These are phyloP conservation scores for Actinidia polygama DNA, from an alignment of 179 eudicot species.

Conservation along the genomic window DNA sequence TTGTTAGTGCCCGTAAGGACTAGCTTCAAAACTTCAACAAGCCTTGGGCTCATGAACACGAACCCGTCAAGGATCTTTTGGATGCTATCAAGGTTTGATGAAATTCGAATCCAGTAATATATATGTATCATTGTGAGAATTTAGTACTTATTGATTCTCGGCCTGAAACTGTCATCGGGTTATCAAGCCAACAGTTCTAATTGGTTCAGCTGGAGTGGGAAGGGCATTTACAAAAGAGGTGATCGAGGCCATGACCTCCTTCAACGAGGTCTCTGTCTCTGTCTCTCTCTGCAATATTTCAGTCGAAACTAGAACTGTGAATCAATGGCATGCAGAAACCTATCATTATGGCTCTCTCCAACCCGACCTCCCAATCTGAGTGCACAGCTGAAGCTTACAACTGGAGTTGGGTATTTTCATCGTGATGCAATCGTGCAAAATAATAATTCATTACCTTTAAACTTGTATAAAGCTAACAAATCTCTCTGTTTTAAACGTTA, in stretches of 20 bases:
- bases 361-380: constrained; percentile 72
- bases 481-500: not conserved
- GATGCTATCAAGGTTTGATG: constrained; percentile 58
- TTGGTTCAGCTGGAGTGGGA: constrained; percentile 73
- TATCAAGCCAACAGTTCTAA: constrained; percentile 59
- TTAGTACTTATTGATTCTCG: not conserved
- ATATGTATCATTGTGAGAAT: not conserved
- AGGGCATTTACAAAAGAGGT: constrained; percentile 69
- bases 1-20: constrained; percentile 56
- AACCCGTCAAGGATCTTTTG: constrained; percentile 53
- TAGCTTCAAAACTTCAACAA: constrained; percentile 68
- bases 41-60: constrained; percentile 80
- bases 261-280: constrained; percentile 55
- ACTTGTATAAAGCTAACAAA: not conserved
- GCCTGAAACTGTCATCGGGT: constrained; percentile 35
- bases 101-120: not conserved
- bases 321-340: constrained; percentile 53
- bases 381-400: constrained; percentile 75
- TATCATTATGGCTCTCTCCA: constrained; percentile 64
- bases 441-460: not conserved
- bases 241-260: constrained; percentile 59
- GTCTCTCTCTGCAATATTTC: not conserved
- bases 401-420: constrained; percentile 53
- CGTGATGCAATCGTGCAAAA: not conserved
- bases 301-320: not conserved